phyloP scores from a whole-genome alignment of 345 rosid genomes.

The Camelina neglecta region DNA sequence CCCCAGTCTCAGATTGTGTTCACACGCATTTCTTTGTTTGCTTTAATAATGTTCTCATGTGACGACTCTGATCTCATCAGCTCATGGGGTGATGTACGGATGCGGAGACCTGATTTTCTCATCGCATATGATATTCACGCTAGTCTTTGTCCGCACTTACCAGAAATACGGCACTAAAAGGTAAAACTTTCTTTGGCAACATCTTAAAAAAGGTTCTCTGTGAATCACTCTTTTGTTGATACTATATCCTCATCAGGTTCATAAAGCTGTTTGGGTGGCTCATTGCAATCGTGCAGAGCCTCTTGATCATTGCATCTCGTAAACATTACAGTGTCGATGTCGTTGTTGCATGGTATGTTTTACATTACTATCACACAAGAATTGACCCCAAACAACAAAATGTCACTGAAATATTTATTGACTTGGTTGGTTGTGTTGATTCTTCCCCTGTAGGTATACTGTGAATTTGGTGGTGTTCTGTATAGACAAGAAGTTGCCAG shows the following conservation, averaged over 20 bases:
- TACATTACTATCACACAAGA: background rate
- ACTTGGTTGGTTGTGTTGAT: constrained; percentile 14
- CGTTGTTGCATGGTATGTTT: constrained; percentile 88
- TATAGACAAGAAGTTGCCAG: constrained; percentile 97
- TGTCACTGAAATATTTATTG: constrained; percentile 1
- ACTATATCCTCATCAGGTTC: constrained; percentile 56
- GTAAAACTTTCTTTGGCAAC: constrained; percentile 46
- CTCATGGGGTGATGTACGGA: constrained; percentile 85
- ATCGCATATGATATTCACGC: constrained; percentile 96
- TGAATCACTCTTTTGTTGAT: constrained; percentile 22
- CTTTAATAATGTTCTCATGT: constrained; percentile 19
- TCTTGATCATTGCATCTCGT: constrained; percentile 91
- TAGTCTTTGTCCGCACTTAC: constrained; percentile 88
- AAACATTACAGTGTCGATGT: constrained; percentile 98
- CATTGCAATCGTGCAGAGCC: constrained; percentile 82
- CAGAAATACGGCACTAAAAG: constrained; percentile 95
- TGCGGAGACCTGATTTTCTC: constrained; percentile 99
- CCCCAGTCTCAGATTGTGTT: background rate
- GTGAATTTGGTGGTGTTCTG: constrained; percentile 92
- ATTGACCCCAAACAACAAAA: background rate
- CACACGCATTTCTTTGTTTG: background rate
- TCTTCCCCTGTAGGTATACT: constrained; percentile 69
- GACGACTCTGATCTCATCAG: constrained; percentile 57
- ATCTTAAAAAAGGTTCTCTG: constrained; percentile 8
- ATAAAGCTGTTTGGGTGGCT: constrained; percentile 89